A percentile compares a stretch with the other conserved stretches of the same genome.
Evolutionary conservation across 768 basidiomycete genomes (phyloP).

Genomic region (Russula compacta): DNA sequence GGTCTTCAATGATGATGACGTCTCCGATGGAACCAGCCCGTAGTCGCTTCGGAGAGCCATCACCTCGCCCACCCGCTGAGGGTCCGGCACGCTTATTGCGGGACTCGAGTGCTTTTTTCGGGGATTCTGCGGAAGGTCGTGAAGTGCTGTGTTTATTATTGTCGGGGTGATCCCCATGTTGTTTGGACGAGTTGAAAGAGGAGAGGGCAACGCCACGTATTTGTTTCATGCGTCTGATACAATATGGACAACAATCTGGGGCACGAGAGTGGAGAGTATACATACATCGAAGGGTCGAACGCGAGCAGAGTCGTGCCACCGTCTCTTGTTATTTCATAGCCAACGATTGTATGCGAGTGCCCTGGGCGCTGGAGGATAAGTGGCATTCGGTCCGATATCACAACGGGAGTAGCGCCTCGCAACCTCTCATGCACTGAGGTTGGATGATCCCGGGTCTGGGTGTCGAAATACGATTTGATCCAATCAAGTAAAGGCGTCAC

Average conservation of each 20-base stretch:
- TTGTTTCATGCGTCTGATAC: not conserved
- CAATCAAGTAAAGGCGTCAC: constrained; percentile 51
- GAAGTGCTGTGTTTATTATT: not conserved
- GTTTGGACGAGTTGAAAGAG: not conserved
- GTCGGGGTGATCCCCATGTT: not conserved
- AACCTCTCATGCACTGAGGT: constrained; percentile 44
- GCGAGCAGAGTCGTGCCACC: constrained; percentile 55
- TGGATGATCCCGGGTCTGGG: constrained; percentile 23
- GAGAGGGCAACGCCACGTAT: constrained; percentile 8
- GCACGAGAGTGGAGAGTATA: not conserved
- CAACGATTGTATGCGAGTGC: constrained; percentile 82
- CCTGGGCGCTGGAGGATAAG: constrained; percentile 75
- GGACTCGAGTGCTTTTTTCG: not conserved
- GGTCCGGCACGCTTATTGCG: not conserved
- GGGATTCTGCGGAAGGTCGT: not conserved
- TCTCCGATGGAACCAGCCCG: constrained; percentile 5
- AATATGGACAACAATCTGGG: not conserved
- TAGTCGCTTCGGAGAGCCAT: constrained; percentile 15
- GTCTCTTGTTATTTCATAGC: constrained; percentile 60
- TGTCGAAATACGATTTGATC: constrained; percentile 66
- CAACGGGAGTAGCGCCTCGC: constrained; percentile 41
- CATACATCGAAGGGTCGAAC: constrained; percentile 71
- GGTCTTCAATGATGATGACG: constrained; percentile 25
- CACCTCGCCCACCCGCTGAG: not conserved
- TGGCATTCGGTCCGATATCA: constrained; percentile 60